These are phyloP conservation scores for Arachis monticola DNA, from an alignment of 331 rosid genomes.

Conservation along the genomic window DNA sequence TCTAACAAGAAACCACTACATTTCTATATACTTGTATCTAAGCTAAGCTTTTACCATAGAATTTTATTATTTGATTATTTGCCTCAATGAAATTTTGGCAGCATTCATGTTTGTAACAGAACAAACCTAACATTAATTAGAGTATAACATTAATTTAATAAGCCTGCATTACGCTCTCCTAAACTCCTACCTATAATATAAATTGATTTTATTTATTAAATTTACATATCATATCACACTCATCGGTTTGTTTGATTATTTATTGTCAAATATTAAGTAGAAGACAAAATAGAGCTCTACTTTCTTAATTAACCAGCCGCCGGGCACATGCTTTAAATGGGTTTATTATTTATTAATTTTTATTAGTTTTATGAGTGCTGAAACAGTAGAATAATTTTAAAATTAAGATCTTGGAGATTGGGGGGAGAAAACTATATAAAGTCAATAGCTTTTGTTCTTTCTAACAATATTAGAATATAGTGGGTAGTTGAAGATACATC, in stretches of 20 bases:
- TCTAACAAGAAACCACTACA: conserved; percentile 42
- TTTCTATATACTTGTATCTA: not conserved
- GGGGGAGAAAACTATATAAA: conserved; percentile 24
- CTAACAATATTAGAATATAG: conserved; percentile 30
- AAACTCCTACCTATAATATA: conserved; percentile 12
- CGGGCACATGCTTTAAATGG: conserved; percentile 45
- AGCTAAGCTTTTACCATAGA: conserved; percentile 27
- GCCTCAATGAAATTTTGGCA: conserved; percentile 29
- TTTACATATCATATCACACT: conserved; percentile 15
- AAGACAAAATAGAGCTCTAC: conserved; percentile 45
- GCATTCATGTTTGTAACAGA: conserved; percentile 32
- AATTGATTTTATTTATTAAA: conserved; percentile 9
- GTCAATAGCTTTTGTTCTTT: conserved; percentile 36
- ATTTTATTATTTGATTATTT: conserved; percentile 29
- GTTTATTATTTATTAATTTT: conserved; percentile 30
- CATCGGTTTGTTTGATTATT: conserved; percentile 31
- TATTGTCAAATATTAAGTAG: conserved; percentile 27
- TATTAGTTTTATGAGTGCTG: conserved; percentile 25
- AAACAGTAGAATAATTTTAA: not conserved
- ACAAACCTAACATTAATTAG: conserved; percentile 39
- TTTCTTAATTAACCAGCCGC: conserved; percentile 46
- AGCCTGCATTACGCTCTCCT: conserved; percentile 20
- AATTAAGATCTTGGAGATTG: conserved; percentile 27
- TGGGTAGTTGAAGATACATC: conserved; percentile 12
- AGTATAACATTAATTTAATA: conserved; percentile 29